These are phyloP conservation scores for Sesbania bispinosa DNA, from an alignment of 306 rosid genomes.

Conservation along the genomic window DNA sequence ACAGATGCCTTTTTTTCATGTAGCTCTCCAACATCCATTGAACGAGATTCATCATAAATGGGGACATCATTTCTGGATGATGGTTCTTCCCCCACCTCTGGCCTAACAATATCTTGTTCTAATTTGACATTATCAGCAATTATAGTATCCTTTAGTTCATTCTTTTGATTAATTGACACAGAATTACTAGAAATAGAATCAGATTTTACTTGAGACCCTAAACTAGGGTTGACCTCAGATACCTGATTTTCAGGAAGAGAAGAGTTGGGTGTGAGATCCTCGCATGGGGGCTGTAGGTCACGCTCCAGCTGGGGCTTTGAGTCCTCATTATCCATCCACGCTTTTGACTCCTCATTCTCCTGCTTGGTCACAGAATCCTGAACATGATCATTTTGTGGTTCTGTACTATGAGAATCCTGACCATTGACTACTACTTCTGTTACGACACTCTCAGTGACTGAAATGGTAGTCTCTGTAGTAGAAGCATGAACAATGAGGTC, in stretches of 20 bases:
- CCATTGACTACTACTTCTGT: slow-evolving; percentile 33
- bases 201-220: slow-evolving; percentile 88
- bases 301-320: slow-evolving; percentile 44
- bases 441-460: slow-evolving; percentile 36
- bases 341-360: slow-evolving; percentile 37
- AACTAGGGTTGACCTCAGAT: slow-evolving; percentile 92
- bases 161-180: slow-evolving; percentile 94
- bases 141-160: slow-evolving; percentile 94
- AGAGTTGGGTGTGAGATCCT: slow-evolving; percentile 45
- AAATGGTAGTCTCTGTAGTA: slow-evolving; percentile 29
- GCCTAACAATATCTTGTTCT: slow-evolving; percentile 81
- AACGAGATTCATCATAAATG: slow-evolving; percentile 65
- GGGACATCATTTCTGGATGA: slow-evolving; percentile 68
- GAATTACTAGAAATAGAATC: slow-evolving; percentile 96
- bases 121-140: slow-evolving; percentile 94
- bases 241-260: slow-evolving; percentile 76
- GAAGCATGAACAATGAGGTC: no score
- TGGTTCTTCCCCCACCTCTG: slow-evolving; percentile 92
- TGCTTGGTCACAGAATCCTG: slow-evolving; percentile 33
- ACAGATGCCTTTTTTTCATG: slow-evolving; percentile 5
- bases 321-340: slow-evolving; percentile 43
- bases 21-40: slow-evolving; percentile 25
- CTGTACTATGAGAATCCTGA: slow-evolving; percentile 29
- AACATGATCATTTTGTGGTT: slow-evolving; percentile 27
- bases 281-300: slow-evolving; percentile 45